Base-by-base conservation (phyloP, 2,329 filamentous ascomycete genomes). In the Sporothrix euskadiensis region DNA sequence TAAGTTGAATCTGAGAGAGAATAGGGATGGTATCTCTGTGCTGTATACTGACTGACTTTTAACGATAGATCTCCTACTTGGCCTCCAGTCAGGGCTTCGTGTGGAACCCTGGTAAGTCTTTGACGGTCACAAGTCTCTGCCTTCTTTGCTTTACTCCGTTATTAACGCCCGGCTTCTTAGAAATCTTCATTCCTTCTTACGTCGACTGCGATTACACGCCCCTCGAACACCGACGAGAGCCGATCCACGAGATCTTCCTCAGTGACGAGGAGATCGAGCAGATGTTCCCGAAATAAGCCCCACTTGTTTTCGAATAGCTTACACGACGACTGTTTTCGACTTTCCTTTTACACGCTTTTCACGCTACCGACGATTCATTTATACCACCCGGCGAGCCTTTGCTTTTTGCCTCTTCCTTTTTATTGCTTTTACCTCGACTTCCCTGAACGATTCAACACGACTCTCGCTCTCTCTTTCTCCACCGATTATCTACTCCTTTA, bases 181-280 rank as follows among this genome's bases (percentile, higher is more conserved):
- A 94, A 80, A 92, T 94, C 81, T 94, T 94, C 82, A 87, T 94
- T 1, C 92, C 92, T 0, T 93, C 91, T 8, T 94, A 94, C 80
- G 84, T 91, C 78, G 91, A 93, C 81, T 89, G 88, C 83, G 90
- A 93, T 77, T 92, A 92, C 79, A 87, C 89, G 52, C 91, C 92
- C 57, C 87, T 94, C 79, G 91, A 94, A 81, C 89, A 91, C 80
- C 89, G 89, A 77, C 90, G 90, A 79, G 92, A 94, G 76, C 91
- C 92, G 0, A 91, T 95, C 69, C 85, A 92, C 82, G 92, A 95
- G 79, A 94, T 95, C 77, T 84, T 88, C 73, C 84, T 95, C 73
- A 94, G 88, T 77, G 92, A 95, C 76, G 92, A 94, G 81, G 92
- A 95, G 83, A 86, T 89, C 73, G 88, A 88, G 77, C 84, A 86